A percentile compares a stretch with the other conserved stretches of the same genome.
phyloP scores from a whole-genome alignment of 2,329 filamentous ascomycete species.

The Chaetomium sp. region DNA sequence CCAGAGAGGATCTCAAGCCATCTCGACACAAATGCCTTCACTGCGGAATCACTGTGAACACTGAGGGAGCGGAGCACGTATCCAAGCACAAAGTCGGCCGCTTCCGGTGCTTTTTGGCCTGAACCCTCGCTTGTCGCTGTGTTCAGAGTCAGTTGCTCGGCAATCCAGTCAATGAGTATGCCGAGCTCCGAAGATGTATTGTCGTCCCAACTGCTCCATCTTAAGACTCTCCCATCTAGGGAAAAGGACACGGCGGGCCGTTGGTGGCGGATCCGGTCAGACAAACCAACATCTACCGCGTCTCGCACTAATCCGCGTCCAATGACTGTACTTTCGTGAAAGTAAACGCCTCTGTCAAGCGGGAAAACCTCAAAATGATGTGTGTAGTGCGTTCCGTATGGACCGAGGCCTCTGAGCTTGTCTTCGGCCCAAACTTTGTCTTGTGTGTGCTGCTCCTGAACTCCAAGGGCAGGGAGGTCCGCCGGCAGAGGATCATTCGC shows the following conservation, averaged over 20 bases:
- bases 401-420: slow-evolving; percentile 58
- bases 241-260: slow-evolving; percentile 46
- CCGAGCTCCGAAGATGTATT: slow-evolving; percentile 63
- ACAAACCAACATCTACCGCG: slow-evolving; percentile 40
- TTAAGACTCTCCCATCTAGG: slow-evolving; percentile 52
- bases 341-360: slow-evolving; percentile 57
- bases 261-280: slow-evolving; percentile 37
- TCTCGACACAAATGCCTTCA: slow-evolving; percentile 49
- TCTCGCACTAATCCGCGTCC: slow-evolving; percentile 55
- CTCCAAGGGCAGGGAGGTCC: slow-evolving; percentile 32
- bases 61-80: slow-evolving; percentile 51
- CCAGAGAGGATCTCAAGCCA: slow-evolving; percentile 47
- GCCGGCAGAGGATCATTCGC: slow-evolving; percentile 55
- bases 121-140: slow-evolving; percentile 8
- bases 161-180: slow-evolving; percentile 61
- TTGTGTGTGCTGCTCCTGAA: slow-evolving; percentile 28
- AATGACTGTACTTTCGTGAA: slow-evolving; percentile 61
- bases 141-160: slow-evolving; percentile 44
- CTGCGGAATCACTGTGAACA: slow-evolving; percentile 41
- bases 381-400: slow-evolving; percentile 63
- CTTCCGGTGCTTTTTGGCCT: slow-evolving; percentile 36
- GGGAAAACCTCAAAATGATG: slow-evolving; percentile 66
- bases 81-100: slow-evolving; percentile 49
- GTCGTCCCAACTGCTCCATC: slow-evolving; percentile 61
- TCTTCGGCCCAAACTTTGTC: slow-evolving; percentile 26